Percentiles rank a stretch among this genome's conserved stretches.
Evolutionary conservation across 495 filamentous ascomycete species (phyloP).

Genomic region (Daldinia vernicosa): DNA sequence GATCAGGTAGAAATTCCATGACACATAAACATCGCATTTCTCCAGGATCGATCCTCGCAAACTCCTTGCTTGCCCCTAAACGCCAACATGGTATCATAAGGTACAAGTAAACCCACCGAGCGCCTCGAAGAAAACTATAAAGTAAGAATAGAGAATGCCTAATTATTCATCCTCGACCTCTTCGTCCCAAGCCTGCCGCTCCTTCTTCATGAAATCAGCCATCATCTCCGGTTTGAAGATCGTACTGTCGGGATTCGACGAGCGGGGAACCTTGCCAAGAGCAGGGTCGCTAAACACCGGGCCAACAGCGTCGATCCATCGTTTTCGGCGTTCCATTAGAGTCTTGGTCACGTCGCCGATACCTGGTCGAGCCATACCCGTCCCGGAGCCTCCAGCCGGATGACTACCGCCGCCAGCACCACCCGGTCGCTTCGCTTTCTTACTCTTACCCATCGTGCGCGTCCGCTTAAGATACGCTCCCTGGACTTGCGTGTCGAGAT

Average conservation of each 20-base stretch:
- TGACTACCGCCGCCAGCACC: conserved; percentile 64
- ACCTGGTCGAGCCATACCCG: conserved; percentile 73
- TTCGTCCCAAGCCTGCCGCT: conserved; percentile 80
- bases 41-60: conserved; percentile 2
- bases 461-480: conserved; percentile 95
- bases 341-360: conserved; percentile 91
- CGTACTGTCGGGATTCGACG: conserved; percentile 51
- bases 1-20: background rate
- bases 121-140: background rate
- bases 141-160: background rate
- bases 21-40: background rate
- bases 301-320: conserved; percentile 89
- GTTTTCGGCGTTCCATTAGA: conserved; percentile 85
- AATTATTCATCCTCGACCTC: conserved; percentile 63
- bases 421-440: conserved; percentile 86
- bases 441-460: conserved; percentile 84
- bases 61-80: background rate
- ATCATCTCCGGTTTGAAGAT: conserved; percentile 71
- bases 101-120: background rate
- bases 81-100: conserved; percentile 9
- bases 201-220: conserved; percentile 66
- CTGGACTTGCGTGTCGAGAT: conserved; percentile 94
- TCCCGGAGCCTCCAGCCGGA: conserved; percentile 55
- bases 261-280: conserved; percentile 58
- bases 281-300: conserved; percentile 82